Conservation (phyloP, 805 yeast species). For the Candida golubevii region DNA sequence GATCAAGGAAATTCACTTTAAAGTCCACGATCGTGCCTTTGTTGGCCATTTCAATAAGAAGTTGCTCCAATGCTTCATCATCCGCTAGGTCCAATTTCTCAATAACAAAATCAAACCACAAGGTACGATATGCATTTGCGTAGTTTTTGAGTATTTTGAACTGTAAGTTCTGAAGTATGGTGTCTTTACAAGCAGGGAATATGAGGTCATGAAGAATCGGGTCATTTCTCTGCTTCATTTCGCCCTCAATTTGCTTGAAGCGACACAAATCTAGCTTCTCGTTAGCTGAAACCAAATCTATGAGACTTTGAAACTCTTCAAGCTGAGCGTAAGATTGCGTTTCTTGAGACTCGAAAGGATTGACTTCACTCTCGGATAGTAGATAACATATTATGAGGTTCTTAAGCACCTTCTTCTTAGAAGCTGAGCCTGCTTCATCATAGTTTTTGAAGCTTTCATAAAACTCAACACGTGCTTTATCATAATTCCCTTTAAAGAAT, state of each 20-base stretch:
- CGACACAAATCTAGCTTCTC: conserved; percentile 25
- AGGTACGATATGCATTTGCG: conserved; percentile 27
- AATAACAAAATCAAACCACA: conserved; percentile 26
- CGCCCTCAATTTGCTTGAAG: conserved; percentile 15
- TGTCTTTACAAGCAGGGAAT: conserved; percentile 23
- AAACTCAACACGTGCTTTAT: conserved; percentile 59
- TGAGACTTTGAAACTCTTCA: conserved; percentile 19
- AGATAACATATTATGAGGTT: conserved; percentile 60
- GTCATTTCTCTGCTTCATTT: conserved; percentile 21
- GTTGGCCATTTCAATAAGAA: conserved; percentile 26
- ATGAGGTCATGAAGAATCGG: conserved; percentile 28
- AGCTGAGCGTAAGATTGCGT: conserved; percentile 48
- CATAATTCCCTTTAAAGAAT: conserved; percentile 57
- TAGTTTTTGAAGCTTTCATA: conserved; percentile 42
- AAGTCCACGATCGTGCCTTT: conserved; percentile 26
- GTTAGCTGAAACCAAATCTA: conserved; percentile 27
- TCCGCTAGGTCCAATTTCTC: conserved; percentile 17
- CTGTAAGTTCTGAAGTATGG: conserved; percentile 28
- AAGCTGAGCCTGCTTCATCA: conserved; percentile 41
- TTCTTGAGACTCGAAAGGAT: conserved; percentile 72
- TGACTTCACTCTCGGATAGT: conserved; percentile 59
- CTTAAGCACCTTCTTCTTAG: conserved; percentile 53
- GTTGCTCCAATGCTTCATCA: conserved; percentile 24
- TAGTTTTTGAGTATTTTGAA: conserved; percentile 28
- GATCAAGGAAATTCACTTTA: conserved; percentile 28